Evolutionary conservation across 208 protist genomes (phyloP), one percentile per base, ranked within the genome.

Genomic region (Crithidia brevicula): DNA sequence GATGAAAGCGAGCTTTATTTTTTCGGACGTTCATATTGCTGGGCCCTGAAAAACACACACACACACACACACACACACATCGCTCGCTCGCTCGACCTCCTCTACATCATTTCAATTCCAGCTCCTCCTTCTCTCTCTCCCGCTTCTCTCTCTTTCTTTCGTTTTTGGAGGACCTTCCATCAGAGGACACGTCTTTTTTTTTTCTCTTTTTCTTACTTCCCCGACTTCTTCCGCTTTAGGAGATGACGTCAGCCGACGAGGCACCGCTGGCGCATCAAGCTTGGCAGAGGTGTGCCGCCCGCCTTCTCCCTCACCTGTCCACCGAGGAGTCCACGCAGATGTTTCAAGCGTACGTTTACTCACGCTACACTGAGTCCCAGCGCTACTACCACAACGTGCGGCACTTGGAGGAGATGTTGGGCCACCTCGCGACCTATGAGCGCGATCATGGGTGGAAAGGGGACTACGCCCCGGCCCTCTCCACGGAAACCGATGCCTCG

Each of bases 331-430:
- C 34, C 0, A 28, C 43, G 31, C 22, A 28, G 45, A 33, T 50
- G 28, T 76, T 68, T 38, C 62, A 36, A 16, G 45, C 43, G 18
- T 71, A 56, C 20, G 28, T 69, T 31, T 66, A 60, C 63, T 22
- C 57, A 5, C 86, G 80, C 30, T 95, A 95, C 72, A 62, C 40
- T 0, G 83, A 91, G 76, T 74, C 82, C 33, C 76, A 88, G 64
- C 78, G 85, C 4, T 68, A 89, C 68, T 92, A 94, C 70, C 85
- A 94, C 77, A 94, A 79, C 16, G 60, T 91, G 43, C 50, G 61
- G 5, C 88, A 94, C 57, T 58, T 92, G 23, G 79, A 87, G 54
- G 77, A 79, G 45, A 88, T 91, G 83, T 42, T 94, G 18, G 36
- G 13, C 1, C 27, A 84, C 23, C 38, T 85, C 36, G 28, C 23